Percentiles rank a stretch among this genome's conserved stretches.
Evolutionary conservation across 2,329 filamentous ascomycete genomes (phyloP).

Genomic region (Neurospora sp.): DNA sequence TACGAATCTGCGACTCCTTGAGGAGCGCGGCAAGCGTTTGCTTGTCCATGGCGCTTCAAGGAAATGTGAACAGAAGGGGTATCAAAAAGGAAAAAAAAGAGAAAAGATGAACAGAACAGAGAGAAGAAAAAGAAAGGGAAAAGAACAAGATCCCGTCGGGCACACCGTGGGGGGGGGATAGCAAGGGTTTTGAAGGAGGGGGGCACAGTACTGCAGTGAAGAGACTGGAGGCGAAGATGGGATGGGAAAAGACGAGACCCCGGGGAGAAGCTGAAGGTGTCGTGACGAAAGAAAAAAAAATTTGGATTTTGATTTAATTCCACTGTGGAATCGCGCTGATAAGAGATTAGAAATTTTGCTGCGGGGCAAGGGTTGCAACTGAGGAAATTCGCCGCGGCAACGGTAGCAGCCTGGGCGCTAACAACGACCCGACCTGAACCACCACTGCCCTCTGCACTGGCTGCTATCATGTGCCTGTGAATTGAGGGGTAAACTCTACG

Average conservation of each 20-base stretch:
- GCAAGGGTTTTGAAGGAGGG: background rate
- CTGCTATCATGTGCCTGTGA: background rate
- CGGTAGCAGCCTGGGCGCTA: background rate
- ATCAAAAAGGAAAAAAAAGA: slow-evolving; percentile 8
- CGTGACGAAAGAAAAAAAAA: background rate
- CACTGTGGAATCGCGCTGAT: background rate
- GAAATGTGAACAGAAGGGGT: slow-evolving; percentile 8
- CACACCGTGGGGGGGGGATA: slow-evolving; percentile 2
- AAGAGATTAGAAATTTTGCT: background rate
- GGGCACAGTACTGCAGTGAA: background rate
- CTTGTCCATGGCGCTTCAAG: slow-evolving; percentile 15
- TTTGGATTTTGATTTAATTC: background rate
- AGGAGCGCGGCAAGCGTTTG: slow-evolving; percentile 19
- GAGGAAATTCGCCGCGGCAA: background rate
- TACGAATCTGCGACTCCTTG: slow-evolving; percentile 19
- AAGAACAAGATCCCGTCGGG: slow-evolving; percentile 2
- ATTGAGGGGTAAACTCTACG: background rate
- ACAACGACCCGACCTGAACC: background rate
- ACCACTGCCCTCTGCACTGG: background rate
- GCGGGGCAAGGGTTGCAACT: background rate
- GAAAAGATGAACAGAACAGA: slow-evolving; percentile 9
- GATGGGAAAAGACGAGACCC: background rate
- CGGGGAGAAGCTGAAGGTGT: background rate
- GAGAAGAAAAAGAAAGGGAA: slow-evolving; percentile 4
- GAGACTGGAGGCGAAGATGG: background rate